Percentiles rank a stretch among this genome's conserved stretches.
phyloP scores from a whole-genome alignment of 495 filamentous ascomycete genomes.

The Penicillium fimorum region DNA sequence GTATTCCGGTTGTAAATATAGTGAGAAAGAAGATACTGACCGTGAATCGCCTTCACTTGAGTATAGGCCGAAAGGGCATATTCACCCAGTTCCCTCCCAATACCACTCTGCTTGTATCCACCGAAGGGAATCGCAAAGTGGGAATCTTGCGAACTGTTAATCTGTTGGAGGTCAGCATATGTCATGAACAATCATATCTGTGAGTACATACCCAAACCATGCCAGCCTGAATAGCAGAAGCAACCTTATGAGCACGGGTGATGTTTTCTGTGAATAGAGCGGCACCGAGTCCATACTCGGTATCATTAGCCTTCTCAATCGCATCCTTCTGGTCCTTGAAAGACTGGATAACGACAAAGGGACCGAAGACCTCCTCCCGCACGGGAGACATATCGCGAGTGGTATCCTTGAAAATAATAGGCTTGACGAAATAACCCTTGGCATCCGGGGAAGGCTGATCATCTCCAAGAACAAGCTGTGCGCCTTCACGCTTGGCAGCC shows the following conservation, averaged over 20 bases:
- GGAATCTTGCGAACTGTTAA: constrained; percentile 3
- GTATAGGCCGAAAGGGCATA: constrained; percentile 7
- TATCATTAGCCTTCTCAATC: constrained; percentile 64
- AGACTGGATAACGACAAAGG: constrained; percentile 56
- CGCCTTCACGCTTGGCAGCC: constrained; percentile 62
- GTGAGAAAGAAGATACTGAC: neutral
- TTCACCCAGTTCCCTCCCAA: neutral
- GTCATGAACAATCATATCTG: neutral
- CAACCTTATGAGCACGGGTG: constrained; percentile 57
- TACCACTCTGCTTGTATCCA: constrained; percentile 5
- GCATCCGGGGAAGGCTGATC: neutral
- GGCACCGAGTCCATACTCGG: constrained; percentile 63
- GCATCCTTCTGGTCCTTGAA: constrained; percentile 60
- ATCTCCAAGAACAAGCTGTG: constrained; percentile 2
- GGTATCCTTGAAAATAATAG: constrained; percentile 61
- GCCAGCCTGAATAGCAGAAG: constrained; percentile 61
- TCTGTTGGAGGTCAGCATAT: neutral
- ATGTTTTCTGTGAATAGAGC: constrained; percentile 71
- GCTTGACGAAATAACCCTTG: constrained; percentile 56
- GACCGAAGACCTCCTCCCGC: constrained; percentile 64
- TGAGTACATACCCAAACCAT: constrained; percentile 37
- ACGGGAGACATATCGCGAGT: constrained; percentile 54
- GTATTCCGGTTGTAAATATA: neutral
- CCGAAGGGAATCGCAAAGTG: constrained; percentile 4
- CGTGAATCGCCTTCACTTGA: constrained; percentile 5